Conservation (phyloP, 768 basidiomycete species). For the Suillus bovinus region DNA sequence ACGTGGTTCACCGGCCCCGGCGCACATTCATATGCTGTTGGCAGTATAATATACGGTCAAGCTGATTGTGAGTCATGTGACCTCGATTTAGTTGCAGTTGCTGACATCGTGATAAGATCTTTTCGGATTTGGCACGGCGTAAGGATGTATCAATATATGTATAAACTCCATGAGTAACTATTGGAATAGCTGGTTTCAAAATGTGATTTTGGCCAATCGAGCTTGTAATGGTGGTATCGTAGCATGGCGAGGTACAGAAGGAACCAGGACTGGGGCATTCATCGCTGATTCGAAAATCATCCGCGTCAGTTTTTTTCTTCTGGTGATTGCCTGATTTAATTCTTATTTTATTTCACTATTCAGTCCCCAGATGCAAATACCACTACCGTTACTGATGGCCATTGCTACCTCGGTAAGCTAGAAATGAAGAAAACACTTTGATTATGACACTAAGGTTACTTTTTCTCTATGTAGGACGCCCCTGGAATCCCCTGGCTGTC, state of each 20-base stretch:
- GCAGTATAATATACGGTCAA: conserved; percentile 62
- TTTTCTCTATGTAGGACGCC: conserved; percentile 36
- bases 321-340: background rate
- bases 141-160: conserved; percentile 18
- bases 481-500: conserved; percentile 62
- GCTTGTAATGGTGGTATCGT: conserved; percentile 61
- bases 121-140: conserved; percentile 65
- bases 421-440: background rate
- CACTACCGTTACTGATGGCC: conserved; percentile 42
- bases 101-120: conserved; percentile 39
- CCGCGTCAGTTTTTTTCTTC: conserved; percentile 39
- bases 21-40: conserved; percentile 57
- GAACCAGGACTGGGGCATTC: conserved; percentile 53
- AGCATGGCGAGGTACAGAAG: conserved; percentile 57
- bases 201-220: conserved; percentile 58
- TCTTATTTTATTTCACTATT: background rate
- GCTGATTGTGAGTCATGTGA: conserved; percentile 57
- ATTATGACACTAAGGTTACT: background rate
- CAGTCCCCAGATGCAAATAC: conserved; percentile 62
- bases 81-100: background rate
- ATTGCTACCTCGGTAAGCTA: conserved; percentile 52
- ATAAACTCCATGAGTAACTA: background rate
- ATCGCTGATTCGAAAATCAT: conserved; percentile 56
- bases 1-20: conserved; percentile 66
- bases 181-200: conserved; percentile 55